Evolutionary conservation across 345 rosid species (phyloP).

Genomic region (Sisymbrium irio): DNA sequence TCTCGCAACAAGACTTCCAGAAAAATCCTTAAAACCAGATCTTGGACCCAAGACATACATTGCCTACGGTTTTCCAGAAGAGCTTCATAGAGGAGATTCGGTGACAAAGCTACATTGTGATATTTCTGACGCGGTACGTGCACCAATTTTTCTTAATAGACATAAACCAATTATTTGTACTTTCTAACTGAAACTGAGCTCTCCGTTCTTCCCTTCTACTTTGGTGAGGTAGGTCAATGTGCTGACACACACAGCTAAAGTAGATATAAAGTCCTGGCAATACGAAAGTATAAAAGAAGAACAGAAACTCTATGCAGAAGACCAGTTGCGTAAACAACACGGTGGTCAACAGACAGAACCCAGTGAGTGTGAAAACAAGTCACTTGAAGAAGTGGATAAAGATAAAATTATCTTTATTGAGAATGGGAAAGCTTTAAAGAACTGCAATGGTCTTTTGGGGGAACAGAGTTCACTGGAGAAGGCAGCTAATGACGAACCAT

Average conservation of each 20-base stretch:
- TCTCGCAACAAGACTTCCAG: conserved; percentile 58
- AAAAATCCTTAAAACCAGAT: conserved; percentile 60
- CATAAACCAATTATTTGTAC: not conserved
- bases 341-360: not conserved
- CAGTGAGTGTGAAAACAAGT: not conserved
- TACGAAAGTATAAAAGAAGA: not conserved
- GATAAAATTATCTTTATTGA: not conserved
- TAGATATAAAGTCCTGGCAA: not conserved
- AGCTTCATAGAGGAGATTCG: conserved; percentile 76
- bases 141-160: not conserved
- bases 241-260: conserved; percentile 33
- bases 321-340: not conserved
- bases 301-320: not conserved
- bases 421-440: not conserved
- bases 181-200: not conserved
- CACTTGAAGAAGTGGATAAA: not conserved
- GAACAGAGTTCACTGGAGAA: not conserved
- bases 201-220: not conserved
- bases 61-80: conserved; percentile 70
- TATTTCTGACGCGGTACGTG: conserved; percentile 73
- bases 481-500: conserved; percentile 6
- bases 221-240: conserved; percentile 27
- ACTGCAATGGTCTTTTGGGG: not conserved
- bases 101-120: conserved; percentile 90
- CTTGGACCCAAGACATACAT: conserved; percentile 87